Percentiles rank a stretch among this genome's conserved stretches.
These are phyloP conservation scores for Spathaspora girioi DNA, from an alignment of 805 yeast genomes.

Conservation along the genomic window DNA sequence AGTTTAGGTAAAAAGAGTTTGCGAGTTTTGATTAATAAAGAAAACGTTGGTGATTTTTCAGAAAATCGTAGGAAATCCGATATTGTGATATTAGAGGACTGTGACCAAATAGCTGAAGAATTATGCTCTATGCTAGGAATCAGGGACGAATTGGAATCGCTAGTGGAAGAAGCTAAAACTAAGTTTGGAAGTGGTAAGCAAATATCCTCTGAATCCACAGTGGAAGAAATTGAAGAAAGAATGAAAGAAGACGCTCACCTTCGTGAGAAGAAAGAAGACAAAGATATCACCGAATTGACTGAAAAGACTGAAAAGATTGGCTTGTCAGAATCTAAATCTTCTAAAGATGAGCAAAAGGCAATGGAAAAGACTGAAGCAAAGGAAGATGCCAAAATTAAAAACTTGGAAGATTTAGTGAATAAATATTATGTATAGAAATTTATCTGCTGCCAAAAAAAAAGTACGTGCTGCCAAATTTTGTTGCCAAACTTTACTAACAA, in stretches of 20 bases:
- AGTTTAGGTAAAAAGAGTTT: constrained; percentile 45
- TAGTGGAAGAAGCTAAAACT: constrained; percentile 21
- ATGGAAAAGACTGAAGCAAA: constrained; percentile 6
- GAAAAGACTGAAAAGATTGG: constrained; percentile 1
- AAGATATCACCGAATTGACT: constrained; percentile 1
- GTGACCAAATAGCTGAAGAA: constrained; percentile 61
- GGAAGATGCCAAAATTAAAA: not conserved
- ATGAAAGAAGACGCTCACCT: constrained; percentile 7
- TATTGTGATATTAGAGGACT: constrained; percentile 53
- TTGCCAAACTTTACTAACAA: not conserved
- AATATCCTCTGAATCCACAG: constrained; percentile 6
- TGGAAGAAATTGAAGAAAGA: constrained; percentile 11
- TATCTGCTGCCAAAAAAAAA: not conserved
- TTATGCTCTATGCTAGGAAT: constrained; percentile 62
- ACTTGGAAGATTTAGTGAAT: not conserved
- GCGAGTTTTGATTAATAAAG: constrained; percentile 72
- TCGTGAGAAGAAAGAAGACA: constrained; percentile 1
- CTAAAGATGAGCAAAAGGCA: constrained; percentile 4
- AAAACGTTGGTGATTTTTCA: constrained; percentile 70
- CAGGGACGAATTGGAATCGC: constrained; percentile 48
- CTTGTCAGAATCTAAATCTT: constrained; percentile 2
- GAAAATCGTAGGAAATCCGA: constrained; percentile 52
- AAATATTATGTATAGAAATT: not conserved
- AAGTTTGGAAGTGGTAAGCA: constrained; percentile 11
- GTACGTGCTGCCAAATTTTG: not conserved